Evolutionary conservation across 805 yeast species (phyloP), one percentile per base, ranked within the genome.

Genomic region (Wickerhamiella siamensis): DNA sequence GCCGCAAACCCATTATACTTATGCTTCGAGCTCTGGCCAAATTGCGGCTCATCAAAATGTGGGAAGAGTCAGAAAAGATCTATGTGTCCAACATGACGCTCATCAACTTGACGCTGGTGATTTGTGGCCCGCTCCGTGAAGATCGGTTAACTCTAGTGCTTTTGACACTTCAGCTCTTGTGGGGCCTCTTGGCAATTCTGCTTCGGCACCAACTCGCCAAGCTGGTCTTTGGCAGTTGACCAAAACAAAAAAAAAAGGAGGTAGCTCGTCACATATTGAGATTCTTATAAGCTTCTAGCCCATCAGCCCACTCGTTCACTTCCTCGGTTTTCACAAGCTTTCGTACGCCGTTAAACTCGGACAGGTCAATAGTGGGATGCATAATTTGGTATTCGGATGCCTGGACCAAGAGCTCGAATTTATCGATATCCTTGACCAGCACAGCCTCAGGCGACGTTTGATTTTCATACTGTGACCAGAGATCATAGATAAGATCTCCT

Each of bases 351-450:
- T 75, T 76, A 55, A 88, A 87, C 51, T 83, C 86, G 39, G 69
- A 65, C 46, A 88, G 67, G 51, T 74, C 76, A 46, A 71, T 71
- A 40, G 59, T 60, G 9, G 75, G 70, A 51, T 67, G 71, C 48
- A 66, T 65, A 51, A 75, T 77, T 63, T 84, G 95, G 57, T 87
- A 88, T 60, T 86, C 69, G 31, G 54, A 49, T 31, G 62, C 51
- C 50, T 65, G 70, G 33, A 57, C 50, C 49, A 82, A 66, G 73
- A 86, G 73, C 62, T 86, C 96, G 56, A 74, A 81, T 66, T 88
- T 88, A 61, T 88, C 97, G 46, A 91, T 75, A 60, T 88, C 96
- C 63, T 88, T 88, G 48, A 88, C 95, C 51, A 83, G 83, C 42
- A 77, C 69, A 10, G 96, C 95, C 60, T 88, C 97, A 20, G 74